Conservation (phyloP, 768 basidiomycete species). For the Boletellus sp. region DNA sequence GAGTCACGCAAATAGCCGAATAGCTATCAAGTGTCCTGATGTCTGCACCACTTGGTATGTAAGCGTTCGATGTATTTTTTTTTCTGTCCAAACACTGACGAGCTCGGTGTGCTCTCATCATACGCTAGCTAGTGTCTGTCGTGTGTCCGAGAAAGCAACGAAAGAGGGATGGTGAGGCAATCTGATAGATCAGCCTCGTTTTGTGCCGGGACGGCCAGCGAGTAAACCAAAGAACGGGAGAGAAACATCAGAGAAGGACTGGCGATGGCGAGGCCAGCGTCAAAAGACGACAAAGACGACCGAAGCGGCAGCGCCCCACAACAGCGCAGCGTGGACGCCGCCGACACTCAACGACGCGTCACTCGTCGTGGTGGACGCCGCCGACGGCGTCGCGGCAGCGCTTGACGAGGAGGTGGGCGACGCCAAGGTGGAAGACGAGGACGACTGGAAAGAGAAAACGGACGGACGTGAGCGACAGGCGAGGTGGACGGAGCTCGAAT, state of each 20-base stretch:
- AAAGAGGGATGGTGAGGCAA: background rate
- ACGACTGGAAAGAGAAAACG: background rate
- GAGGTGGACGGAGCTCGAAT: background rate
- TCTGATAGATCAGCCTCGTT: background rate
- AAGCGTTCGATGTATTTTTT: too few relatives aligned
- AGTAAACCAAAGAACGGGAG: background rate
- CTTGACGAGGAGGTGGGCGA: background rate
- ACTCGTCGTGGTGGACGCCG: slow-evolving; percentile 1
- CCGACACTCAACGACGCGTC: slow-evolving; percentile 13
- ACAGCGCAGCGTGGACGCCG: background rate
- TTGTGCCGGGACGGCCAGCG: background rate
- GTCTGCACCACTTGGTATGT: too few relatives aligned
- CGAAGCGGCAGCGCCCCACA: background rate
- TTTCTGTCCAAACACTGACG: too few relatives aligned
- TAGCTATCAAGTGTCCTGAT: too few relatives aligned
- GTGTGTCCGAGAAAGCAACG: too few relatives aligned
- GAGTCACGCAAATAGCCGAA: too few relatives aligned
- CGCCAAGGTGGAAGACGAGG: background rate
- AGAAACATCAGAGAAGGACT: too few relatives aligned
- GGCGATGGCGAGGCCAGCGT: background rate
- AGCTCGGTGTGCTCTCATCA: too few relatives aligned
- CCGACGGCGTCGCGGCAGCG: background rate
- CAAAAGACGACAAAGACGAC: background rate
- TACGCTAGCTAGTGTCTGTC: too few relatives aligned
- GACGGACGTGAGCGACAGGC: background rate